phyloP scores from a whole-genome alignment of 2,329 filamentous ascomycete species.

The Colletotrichum nymphaeae region DNA sequence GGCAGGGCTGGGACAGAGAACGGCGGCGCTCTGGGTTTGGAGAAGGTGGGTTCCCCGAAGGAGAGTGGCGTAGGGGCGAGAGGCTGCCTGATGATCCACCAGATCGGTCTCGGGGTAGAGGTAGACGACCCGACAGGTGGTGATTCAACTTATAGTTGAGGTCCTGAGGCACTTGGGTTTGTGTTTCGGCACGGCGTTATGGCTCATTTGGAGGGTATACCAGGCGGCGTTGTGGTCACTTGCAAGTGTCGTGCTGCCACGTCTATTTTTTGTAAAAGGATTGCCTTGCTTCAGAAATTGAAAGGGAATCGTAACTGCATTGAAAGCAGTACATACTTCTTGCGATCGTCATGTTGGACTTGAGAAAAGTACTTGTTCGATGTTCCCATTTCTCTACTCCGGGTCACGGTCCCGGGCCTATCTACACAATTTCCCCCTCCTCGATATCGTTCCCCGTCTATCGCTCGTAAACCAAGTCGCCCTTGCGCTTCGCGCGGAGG shows the following conservation, averaged over 20 bases:
- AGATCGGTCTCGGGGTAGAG: constrained; percentile 52
- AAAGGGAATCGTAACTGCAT: not conserved
- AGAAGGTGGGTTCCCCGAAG: constrained; percentile 54
- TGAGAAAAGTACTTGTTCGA: not conserved
- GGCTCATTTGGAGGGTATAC: not conserved
- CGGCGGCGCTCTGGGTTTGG: constrained; percentile 51
- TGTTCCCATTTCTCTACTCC: constrained; percentile 16
- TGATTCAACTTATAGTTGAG: not conserved
- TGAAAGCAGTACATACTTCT: not conserved
- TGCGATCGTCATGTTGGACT: not conserved
- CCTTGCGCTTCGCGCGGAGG: constrained; percentile 87
- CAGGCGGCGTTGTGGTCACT: not conserved
- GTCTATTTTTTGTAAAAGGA: not conserved
- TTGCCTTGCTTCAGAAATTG: not conserved
- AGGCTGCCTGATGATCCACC: constrained; percentile 64
- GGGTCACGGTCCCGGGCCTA: constrained; percentile 41
- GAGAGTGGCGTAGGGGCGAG: constrained; percentile 77
- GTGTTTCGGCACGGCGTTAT: constrained; percentile 5
- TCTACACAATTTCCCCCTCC: constrained; percentile 50
- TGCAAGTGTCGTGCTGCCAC: not conserved
- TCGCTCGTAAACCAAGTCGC: constrained; percentile 85
- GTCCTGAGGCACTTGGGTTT: not conserved
- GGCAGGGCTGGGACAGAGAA: constrained; percentile 48
- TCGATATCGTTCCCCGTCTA: constrained; percentile 52
- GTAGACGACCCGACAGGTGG: constrained; percentile 52